Base-by-base conservation (phyloP, 352 stramenopile genomes). In the Aphanomyces euteiches region DNA sequence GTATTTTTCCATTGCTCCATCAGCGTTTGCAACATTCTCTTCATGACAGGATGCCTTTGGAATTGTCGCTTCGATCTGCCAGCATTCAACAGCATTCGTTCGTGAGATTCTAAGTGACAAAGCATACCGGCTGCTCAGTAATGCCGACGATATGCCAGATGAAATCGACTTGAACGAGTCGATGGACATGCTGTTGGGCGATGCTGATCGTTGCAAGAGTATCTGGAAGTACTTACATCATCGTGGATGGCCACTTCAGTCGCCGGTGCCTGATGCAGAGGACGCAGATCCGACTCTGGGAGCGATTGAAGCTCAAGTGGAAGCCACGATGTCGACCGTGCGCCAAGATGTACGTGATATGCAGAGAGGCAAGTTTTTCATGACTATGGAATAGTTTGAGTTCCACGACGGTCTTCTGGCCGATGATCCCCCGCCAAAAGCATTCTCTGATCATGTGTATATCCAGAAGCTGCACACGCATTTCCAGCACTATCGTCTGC, bases 381-480 rank as follows among this genome's bases (percentile, higher is more conserved):
- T 40, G 38, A 61, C 59, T 43, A 40, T 17, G 36, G 19, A 41
- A 8, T 69, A 74, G 7, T 67, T 74, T 17, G 64, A 89, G 8
- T 54, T 90, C 10, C 71, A 80, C 8, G 74, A 78, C n/a, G 74
- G 77, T 1, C 36, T 61, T 21, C 77, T 84, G 28, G 8, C 50
- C 1, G 76, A 78, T 19, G 69, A 74, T 10, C 45, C 77, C 5
- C 71, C 87, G 34, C 54, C 50, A 12, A 73, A 66, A 0, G 34
- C 66, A 1, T 63, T 66, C 8, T 47, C 56, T 10, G 68, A 76
- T 13, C 67, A 69, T 17, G 69, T 77, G 47, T 77, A 81, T 40
- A 73, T 73, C 17, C 66, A 78, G 21, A 72, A 80, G 41, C 75
- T 92, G 6, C 77, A 90, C 64, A 76, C 72, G n/a, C 84, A 92